Base-by-base conservation (phyloP, 1,284 basidiomycete species). In the Apiotrichum akiyoshidainum region DNA sequence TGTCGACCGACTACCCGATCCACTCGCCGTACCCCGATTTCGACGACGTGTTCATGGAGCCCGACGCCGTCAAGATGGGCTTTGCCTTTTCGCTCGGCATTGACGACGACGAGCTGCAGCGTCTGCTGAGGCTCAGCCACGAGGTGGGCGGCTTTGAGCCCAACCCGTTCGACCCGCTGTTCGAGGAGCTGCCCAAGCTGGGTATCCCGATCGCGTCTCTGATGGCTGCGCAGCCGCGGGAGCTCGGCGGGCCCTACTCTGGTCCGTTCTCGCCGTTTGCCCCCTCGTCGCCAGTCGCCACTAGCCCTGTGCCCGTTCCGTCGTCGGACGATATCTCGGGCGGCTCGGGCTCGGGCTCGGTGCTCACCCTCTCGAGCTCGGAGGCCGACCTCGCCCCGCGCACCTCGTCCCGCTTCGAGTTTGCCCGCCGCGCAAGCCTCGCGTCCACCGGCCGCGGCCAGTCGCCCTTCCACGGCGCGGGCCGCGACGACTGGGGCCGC, bases 11-110 rank as follows among this genome's bases (percentile, higher is more conserved):
- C 13, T 72, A 81, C 21, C 75, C 79, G 33, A 81, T 79, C 49
- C 78, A 84, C 60, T 90, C 83, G 72, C 87, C 90, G n/a, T 92
- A 91, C 81, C 90, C 90, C n/a, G 90, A 92, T 68, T 86, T 92
- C 62, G 89, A 92, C 62, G 84, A 83, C 50, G 57, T 66, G 17
- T 83, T 81, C 39, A 59, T 50, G 47, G 42, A 59, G 53, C 61
- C 61, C 46, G 58, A 63, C 10, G 59, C 66, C 2, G 64, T 65
- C 53, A 69, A 76, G 58, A 66, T 66, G 31, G 73, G 66, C 41
- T 74, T 75, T 47, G 68, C 65, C 16, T 74, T 72, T 59, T 64
- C 66, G 13, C 61, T 72, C 5, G 65, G 59, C 5, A 42, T 71
- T 19, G 70, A 71, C 55, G 65, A 66, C 26, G 59, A 50, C 26